Conservation (phyloP, 371 early-diverging fungal species). For the Coemansia sp. region DNA sequence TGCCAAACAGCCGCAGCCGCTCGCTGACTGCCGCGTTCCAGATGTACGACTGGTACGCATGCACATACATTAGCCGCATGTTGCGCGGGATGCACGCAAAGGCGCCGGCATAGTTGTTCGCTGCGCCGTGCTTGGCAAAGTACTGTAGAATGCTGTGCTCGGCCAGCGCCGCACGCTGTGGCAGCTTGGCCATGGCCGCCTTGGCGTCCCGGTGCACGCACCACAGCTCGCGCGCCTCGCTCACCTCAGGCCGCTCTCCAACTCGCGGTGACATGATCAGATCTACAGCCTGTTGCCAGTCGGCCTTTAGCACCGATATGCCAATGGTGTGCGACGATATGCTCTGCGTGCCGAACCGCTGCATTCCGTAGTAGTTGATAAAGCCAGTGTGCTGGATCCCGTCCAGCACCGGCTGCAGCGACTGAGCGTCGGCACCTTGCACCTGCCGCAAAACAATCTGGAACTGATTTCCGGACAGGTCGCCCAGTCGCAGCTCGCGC, state of each 20-base stretch:
- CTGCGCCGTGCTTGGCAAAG: conserved; percentile 53
- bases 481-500: conserved; percentile 74
- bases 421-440: conserved; percentile 40
- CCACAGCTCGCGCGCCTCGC: conserved; percentile 71
- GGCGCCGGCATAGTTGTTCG: conserved; percentile 62
- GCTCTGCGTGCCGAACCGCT: conserved; percentile 93
- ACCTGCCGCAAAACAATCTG: conserved; percentile 66
- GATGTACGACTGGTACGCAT: conserved; percentile 95
- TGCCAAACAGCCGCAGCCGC: conserved; percentile 73
- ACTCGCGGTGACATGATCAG: conserved; percentile 76
- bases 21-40: conserved; percentile 92
- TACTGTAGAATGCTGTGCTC: conserved; percentile 69
- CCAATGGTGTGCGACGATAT: conserved; percentile 90
- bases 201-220: conserved; percentile 61
- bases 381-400: conserved; percentile 75
- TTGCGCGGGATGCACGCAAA: conserved; percentile 79
- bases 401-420: conserved; percentile 59
- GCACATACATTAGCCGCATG: conserved; percentile 89
- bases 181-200: conserved; percentile 65
- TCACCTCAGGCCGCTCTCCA: conserved; percentile 64
- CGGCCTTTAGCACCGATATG: conserved; percentile 67
- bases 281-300: conserved; percentile 76
- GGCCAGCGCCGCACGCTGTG: conserved; percentile 63
- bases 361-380: conserved; percentile 98
- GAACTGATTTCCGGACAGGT: conserved; percentile 89